Evolutionary conservation across 192 early-diverging fungal genomes (phyloP), one percentile per base, ranked within the genome.

Genomic region (Powellomyces hirtus): DNA sequence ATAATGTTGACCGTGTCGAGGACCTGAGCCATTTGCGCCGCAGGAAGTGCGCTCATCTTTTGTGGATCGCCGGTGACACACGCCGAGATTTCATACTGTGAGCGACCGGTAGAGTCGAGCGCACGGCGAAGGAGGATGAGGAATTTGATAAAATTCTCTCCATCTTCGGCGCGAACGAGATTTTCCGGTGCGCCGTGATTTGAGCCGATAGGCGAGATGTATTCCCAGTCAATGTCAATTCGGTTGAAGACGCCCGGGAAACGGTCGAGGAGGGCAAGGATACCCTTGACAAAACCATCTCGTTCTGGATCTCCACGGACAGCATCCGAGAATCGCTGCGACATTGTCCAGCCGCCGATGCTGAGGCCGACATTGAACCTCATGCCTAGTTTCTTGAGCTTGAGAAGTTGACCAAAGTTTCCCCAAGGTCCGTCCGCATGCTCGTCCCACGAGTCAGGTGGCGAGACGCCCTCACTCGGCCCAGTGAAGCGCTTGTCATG

Each of bases 1-100:
- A 99, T 99, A 44, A 98, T 70, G 69, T 95, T 92, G 80, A 98
- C 90, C 69, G 74, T 90, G 82, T 59, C 84, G 16, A 81, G 59
- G 30, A 42, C 52, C 29, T 11, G 18, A 29, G 36, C 36, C 78
- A 84, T 84, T 2, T 61, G 71, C 13, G 16, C 20, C 6, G 81
- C 30, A 20, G 79, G 84, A 6, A 83, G 62, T 5, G 68, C 77
- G 0, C 37, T 35, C 71, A 82, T 75, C 36, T 80, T 82, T 0
- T 18, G 74, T 2, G 84, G 82, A 38, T 74, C 78, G 33, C 30
- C 79, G 10, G 73, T 62, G 16, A 77, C 74, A 55, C 81, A 84
- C 14, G 77, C 77, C n/a, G 84, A 73, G 18, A 79, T 56, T 37
- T 79, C 74, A 10, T 74, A 69, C 30, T 71, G 67, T 5, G 55